Evolutionary conservation across 2,329 filamentous ascomycete genomes (phyloP).

Genomic region (Blastomyces parvus): DNA sequence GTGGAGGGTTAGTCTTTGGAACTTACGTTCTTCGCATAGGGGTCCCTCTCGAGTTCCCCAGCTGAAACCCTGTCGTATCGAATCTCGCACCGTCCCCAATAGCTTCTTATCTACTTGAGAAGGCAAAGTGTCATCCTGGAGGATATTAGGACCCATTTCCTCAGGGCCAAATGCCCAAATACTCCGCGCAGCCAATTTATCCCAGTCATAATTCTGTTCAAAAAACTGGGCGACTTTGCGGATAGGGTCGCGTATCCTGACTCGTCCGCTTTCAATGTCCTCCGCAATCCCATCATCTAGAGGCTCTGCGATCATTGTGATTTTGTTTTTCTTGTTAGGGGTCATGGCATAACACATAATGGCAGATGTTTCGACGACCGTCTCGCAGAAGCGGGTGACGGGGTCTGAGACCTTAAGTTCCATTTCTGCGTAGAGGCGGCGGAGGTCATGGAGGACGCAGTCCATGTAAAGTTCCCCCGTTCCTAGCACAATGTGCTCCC

Average conservation of each 20-base stretch:
- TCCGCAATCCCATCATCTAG: constrained; percentile 88
- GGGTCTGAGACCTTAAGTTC: constrained; percentile 98
- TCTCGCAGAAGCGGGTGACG: constrained; percentile 95
- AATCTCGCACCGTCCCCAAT: constrained; percentile 77
- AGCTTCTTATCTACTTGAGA: constrained; percentile 91
- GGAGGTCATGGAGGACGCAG: constrained; percentile 89
- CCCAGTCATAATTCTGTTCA: constrained; percentile 94
- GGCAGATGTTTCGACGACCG: constrained; percentile 90
- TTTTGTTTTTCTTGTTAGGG: constrained; percentile 98
- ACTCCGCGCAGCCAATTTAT: constrained; percentile 83
- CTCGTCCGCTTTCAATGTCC: constrained; percentile 83
- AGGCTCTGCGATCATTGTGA: constrained; percentile 96
- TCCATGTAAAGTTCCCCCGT: constrained; percentile 99
- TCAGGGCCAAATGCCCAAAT: constrained; percentile 99
- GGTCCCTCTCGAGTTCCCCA: constrained; percentile 95
- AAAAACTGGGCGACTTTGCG: constrained; percentile 94
- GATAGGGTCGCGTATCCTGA: constrained; percentile 86
- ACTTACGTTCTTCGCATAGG: constrained; percentile 91
- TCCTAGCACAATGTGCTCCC: constrained; percentile 88
- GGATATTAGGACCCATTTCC: constrained; percentile 85
- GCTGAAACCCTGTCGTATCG: constrained; percentile 88
- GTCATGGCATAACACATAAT: constrained; percentile 98
- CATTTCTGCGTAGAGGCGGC: constrained; percentile 94
- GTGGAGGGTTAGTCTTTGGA: neutral
- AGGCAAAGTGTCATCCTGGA: constrained; percentile 92